These are phyloP conservation scores for Erigeron canadensis DNA, from an alignment of 129 eudicot genomes.

Conservation along the genomic window DNA sequence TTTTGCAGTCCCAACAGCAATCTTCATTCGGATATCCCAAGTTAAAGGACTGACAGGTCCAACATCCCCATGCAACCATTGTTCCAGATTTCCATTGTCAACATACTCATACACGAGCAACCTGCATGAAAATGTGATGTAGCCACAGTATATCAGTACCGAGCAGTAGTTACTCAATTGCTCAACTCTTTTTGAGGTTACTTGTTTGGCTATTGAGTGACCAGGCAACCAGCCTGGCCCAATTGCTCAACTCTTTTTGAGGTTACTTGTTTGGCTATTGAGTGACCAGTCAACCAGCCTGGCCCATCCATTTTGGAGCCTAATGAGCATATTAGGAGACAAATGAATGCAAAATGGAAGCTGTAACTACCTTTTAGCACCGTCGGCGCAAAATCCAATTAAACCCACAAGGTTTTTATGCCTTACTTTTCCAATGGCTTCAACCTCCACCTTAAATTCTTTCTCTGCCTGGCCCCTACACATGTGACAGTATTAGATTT, in stretches of 20 bases:
- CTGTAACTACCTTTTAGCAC: conserved; percentile 60
- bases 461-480: conserved; percentile 96
- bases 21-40: conserved; percentile 30
- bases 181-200: neutral
- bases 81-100: conserved; percentile 94
- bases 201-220: conserved; percentile 6
- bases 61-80: conserved; percentile 94
- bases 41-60: conserved; percentile 59
- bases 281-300: neutral
- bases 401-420: conserved; percentile 96
- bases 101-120: conserved; percentile 91
- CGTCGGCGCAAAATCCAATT: conserved; percentile 87
- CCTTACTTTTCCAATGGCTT: conserved; percentile 98
- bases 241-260: neutral
- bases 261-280: conserved; percentile 2
- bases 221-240: too few relatives aligned
- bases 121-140: conserved; percentile 37
- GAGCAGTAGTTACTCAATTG: neutral
- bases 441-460: conserved; percentile 97
- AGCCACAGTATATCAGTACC: conserved; percentile 4
- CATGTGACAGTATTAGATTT: conserved; percentile 8
- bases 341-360: conserved; percentile 3
- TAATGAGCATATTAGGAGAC: neutral
- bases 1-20: conserved; percentile 26
- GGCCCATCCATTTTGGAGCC: neutral